Evolutionary conservation across 345 rosid genomes (phyloP).

Genomic region (Salix dunnii): DNA sequence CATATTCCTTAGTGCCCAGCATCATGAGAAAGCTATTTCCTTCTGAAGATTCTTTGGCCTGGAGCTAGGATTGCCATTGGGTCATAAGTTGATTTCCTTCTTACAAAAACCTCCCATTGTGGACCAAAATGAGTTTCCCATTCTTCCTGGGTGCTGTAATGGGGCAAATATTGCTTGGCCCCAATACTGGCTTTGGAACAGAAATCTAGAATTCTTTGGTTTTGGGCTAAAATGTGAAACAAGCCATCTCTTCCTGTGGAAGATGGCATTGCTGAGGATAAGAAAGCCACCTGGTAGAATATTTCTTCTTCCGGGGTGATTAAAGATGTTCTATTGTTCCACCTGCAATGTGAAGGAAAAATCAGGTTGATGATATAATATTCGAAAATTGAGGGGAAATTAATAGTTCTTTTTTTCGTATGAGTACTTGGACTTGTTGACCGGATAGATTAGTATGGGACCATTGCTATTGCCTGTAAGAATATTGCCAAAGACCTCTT

Average conservation of each 20-base stretch:
- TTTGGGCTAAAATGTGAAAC: constrained; percentile 51
- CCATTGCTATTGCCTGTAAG: constrained; percentile 65
- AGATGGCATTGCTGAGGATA: constrained; percentile 67
- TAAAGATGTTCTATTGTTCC: constrained; percentile 71
- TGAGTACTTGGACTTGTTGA: constrained; percentile 71
- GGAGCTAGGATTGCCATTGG: constrained; percentile 84
- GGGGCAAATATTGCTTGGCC: constrained; percentile 75
- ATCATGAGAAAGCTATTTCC: constrained; percentile 33
- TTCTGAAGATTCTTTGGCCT: constrained; percentile 74
- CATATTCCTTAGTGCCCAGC: constrained; percentile 19
- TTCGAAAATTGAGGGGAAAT: neutral
- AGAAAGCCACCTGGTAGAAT: constrained; percentile 71
- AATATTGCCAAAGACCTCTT: constrained; percentile 63
- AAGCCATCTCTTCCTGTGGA: constrained; percentile 56
- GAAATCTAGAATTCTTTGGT: constrained; percentile 52
- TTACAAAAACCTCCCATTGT: constrained; percentile 60
- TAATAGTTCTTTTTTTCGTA: neutral
- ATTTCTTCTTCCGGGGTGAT: constrained; percentile 73
- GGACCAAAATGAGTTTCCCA: constrained; percentile 79
- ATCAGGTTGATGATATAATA: neutral
- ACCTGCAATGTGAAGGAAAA: constrained; percentile 51
- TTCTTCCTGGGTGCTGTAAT: constrained; percentile 56
- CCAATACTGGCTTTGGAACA: constrained; percentile 42
- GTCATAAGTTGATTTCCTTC: constrained; percentile 65
- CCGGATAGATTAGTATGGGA: constrained; percentile 84